Evolutionary conservation across 495 filamentous ascomycete species (phyloP).

Genomic region (Thermothielavioides terrestris): DNA sequence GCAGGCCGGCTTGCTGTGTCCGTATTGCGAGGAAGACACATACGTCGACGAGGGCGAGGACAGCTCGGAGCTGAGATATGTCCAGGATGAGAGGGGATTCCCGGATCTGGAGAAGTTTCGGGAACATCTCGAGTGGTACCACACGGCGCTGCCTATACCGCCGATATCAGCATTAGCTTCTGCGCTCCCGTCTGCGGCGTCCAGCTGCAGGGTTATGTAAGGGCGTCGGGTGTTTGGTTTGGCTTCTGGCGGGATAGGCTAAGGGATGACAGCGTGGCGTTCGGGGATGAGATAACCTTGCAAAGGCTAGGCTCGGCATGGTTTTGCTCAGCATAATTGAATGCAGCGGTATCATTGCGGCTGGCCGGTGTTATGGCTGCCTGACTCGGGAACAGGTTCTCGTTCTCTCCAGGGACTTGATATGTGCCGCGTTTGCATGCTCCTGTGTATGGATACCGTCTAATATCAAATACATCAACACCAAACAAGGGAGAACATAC

Average conservation of each 20-base stretch:
- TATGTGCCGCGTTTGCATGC: too few relatives aligned
- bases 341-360: too few relatives aligned
- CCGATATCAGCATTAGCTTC: constrained; percentile 14
- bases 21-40: constrained; percentile 41
- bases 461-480: not conserved
- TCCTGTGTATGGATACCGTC: too few relatives aligned
- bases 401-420: too few relatives aligned
- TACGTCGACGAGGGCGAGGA: constrained; percentile 39
- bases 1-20: constrained; percentile 35
- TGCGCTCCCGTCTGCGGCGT: constrained; percentile 5
- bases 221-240: constrained; percentile 12
- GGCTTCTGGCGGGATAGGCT: not conserved
- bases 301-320: not conserved
- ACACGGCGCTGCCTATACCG: constrained; percentile 29
- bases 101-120: constrained; percentile 31
- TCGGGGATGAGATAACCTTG: not conserved
- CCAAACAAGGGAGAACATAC: not conserved
- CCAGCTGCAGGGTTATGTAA: constrained; percentile 35
- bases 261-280: not conserved
- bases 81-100: constrained; percentile 37
- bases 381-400: too few relatives aligned
- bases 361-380: too few relatives aligned
- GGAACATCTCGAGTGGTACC: constrained; percentile 41
- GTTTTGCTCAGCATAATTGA: too few relatives aligned
- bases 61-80: constrained; percentile 33